Base-by-base conservation (phyloP, 2,329 filamentous ascomycete genomes). In the Fonsecaea erecta region DNA sequence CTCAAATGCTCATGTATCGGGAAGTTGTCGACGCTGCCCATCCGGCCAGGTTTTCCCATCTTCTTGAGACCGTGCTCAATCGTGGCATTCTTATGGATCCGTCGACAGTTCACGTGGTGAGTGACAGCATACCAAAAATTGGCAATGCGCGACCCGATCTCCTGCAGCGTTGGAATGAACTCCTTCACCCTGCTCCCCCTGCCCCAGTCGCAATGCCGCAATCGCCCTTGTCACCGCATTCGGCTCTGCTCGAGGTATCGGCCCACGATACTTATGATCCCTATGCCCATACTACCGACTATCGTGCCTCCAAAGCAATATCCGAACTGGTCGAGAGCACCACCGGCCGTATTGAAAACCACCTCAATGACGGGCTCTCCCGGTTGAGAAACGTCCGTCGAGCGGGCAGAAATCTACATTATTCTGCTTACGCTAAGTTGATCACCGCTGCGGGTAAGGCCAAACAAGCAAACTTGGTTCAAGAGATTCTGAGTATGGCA, bases 341-440 rank as follows among this genome's bases (percentile, higher is more conserved):
- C 43, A 88, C 89, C 72, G 90, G 90, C 56, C 88, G 90, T 65
- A 87, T 88, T 70, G 88, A 88, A 24, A 85, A 88, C 59, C 88
- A 90, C 70, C 83, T 97, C 66, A 89, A 89, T 69, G 92, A 97
- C 70, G 92, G 93, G 37, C 81, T 98, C 68, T 84, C 84, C 69
- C 90, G 92, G 72, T 92, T 98, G 79, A 91, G 89, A 76, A 97
- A 96, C 80, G 97, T 97, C 82, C 93, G 95, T 69, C 92, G 93
- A 65, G 87, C 91, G 74, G 93, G 94, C 68, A 89, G 93, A 75
- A 93, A 97, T 76, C 93, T 94, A 59, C 88, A 94, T 66, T 98
- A 98, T 81, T 95, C 97, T 77, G 97, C 93, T 1, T 97, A 98
- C 73, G 93, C 93, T 56, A 98, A 97, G 84, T 84, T 99, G 70